Conservation (phyloP, 75 land plant species). For the Adiantum capillusveneris region DNA sequence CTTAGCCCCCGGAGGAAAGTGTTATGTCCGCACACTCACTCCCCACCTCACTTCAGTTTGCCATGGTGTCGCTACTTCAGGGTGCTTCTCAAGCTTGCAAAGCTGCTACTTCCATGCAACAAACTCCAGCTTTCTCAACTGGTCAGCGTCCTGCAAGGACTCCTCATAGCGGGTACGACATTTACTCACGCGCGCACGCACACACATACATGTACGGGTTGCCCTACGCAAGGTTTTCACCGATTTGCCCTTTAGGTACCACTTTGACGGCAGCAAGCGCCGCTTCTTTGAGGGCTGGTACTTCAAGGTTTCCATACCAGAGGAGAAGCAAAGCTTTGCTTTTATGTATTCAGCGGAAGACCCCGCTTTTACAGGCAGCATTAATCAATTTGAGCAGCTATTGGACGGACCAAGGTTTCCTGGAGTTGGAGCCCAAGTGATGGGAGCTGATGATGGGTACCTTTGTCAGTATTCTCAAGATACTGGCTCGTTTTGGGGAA, state of each 20-base stretch:
- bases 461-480: constrained; percentile 58
- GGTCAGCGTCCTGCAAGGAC: constrained; percentile 36
- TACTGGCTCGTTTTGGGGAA: constrained; percentile 72
- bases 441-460: constrained; percentile 90
- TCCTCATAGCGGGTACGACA: constrained; percentile 64
- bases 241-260: constrained; percentile 43
- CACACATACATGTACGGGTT: no score
- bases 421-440: constrained; percentile 90
- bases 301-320: constrained; percentile 88
- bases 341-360: constrained; percentile 96
- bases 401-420: constrained; percentile 57
- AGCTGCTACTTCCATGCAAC: not conserved
- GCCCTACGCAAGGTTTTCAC: not conserved
- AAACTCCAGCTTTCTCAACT: constrained; percentile 42
- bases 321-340: constrained; percentile 82
- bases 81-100: not conserved
- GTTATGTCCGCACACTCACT: no score
- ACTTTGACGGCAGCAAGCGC: constrained; percentile 78
- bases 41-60: no score
- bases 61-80: not conserved
- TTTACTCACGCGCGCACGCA: not conserved
- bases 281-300: constrained; percentile 96
- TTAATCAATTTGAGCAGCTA: constrained; percentile 29
- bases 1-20: no score
- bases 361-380: constrained; percentile 41